Evolutionary conservation across 2,329 filamentous ascomycete species (phyloP), one percentile per base, ranked within the genome.

Genomic region (Teratosphaeriaceae sp.): DNA sequence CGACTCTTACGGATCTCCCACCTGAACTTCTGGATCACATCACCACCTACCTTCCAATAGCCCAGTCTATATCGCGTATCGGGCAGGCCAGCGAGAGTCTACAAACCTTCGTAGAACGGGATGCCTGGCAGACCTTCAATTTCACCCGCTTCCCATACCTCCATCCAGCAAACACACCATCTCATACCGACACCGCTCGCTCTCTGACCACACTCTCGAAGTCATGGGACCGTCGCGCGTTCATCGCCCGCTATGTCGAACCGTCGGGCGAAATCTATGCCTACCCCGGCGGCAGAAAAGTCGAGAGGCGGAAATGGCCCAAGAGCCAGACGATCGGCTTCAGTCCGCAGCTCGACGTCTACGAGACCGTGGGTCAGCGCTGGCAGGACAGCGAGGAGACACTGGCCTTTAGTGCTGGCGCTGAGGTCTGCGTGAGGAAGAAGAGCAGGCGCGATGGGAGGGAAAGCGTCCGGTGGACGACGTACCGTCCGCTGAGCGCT

Each of bases 371-470:
- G 31, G 53, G 48, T 5, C 42, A 47, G 1, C 62, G 60, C 44
- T 76, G 71, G 71, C 59, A 61, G 36, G 65, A 73, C 37, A 66
- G 74, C 49, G 71, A 68, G 52, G 78, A 82, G 54, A 70, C 77
- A 0, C 57, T 83, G 6, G 75, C 71, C 2, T 80, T 76, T 71
- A 78, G 78, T 40, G 78, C 78, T 11, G 79, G 75, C 1, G 73
- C 78, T 2, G 70, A 78, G 44, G 56, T 83, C 8, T 61, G 75
- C 3, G 63, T 70, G 9, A 73, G 70, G 51, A 63, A 72, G 42
- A 66, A 66, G 19, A 70, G 66, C 1, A 57, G 42, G 23, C 19
- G 34, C 18, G 44, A 35, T 22, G 62, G 44, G 11, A 43, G 48
- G 26, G 52, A 54, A 30, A 37, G 45, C 61, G 47, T 51, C 5